Base-by-base conservation (phyloP, 768 basidiomycete genomes). In the Auricularia heimuer region DNA sequence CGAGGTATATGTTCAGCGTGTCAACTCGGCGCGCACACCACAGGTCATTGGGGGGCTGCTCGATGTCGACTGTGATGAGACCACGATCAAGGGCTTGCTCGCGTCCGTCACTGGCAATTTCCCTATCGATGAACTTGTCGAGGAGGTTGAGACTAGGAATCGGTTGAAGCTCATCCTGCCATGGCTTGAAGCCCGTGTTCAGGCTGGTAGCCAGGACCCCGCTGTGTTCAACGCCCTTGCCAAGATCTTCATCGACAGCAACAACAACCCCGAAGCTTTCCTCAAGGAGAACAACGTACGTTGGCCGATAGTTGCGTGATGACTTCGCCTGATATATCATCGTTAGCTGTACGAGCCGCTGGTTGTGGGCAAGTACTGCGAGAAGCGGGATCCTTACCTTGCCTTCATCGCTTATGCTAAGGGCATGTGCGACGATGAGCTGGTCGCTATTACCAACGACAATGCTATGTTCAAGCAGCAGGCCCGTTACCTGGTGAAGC, bases 391-490 rank as follows among this genome's bases (percentile, higher is more conserved):
- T 74, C 97, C 97, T 1, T 98, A 97, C 78, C 81, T 99, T 65
- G 97, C 97, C 29, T 99, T 96, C 78, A 98, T 99, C 70, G 97
- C 97, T 0, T 99, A 98, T 73, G 97, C 97, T 44, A 98, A 98
- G 75, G 97, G 97, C 65, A 90, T 98, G 76, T 99, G 97, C 73
- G 97, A 99, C 69, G 94, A 98, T 4, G 97, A 99, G 76, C 84
- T 99, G 66, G 95, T 99, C 72, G 75, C 85, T 24, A 96, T 99
- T 75, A 98, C 97, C 61, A 98, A 98, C 73, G 95, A 96, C 69
- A 99, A 99, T 79, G 88, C 94, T 12, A 99, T 99, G 97, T 99
- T 95, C 84, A 99, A 98, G 78, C 96, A 99, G 72, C 97, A 98
- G 76, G 92, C 97, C 63, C 89, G 97, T 35, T 99, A 99, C 77